Evolutionary conservation across 805 yeast species (phyloP), one percentile per base, ranked within the genome.

Genomic region (Grigorovia humatica): DNA sequence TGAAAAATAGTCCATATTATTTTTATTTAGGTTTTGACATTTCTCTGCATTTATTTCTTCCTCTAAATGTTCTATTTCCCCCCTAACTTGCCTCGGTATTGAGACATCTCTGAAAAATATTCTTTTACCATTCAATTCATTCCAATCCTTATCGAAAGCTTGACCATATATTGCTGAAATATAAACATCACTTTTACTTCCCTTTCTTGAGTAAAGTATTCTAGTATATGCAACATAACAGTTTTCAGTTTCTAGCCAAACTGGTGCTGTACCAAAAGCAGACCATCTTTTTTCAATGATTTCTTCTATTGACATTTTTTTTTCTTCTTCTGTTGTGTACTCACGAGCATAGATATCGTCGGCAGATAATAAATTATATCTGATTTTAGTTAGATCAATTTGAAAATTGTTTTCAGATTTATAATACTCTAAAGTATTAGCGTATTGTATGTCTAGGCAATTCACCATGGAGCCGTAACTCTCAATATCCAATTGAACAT

Each of bases 201-300:
- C 29, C 5, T n/a, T 9, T 9, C 13, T 38, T 9, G 65, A 57
- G 57, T 74, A 76, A 13, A 69, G 58, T 18, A 76, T 57, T 50
- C 80, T 17, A 2, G 76, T 70, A n/a, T 72, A 73, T 67, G 74
- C 66, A 54, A 73, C 61, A 62, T 77, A 79, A 12, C 74, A 70
- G n/a, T 75, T 74, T 55, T 74, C 76, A 46, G 72, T 72, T 38
- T 71, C 73, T 29, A 77, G 59, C 79, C 79, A 53, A 6, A 53
- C 47, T 15, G 50, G 29, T 17, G 53, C 32, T 9, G 42, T 19
- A 46, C 54, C 54, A 32, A 51, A 48, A 43, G 32, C 47, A 35
- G 41, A 42, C 80, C 81, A 78, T 15, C 29, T 27, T 8, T 27
- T 44, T 9, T 27, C 18, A 29, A 44, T 23, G 12, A 44, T 44